These are phyloP conservation scores for Candida vartiovaarae DNA, from an alignment of 805 yeast species.

Conservation along the genomic window DNA sequence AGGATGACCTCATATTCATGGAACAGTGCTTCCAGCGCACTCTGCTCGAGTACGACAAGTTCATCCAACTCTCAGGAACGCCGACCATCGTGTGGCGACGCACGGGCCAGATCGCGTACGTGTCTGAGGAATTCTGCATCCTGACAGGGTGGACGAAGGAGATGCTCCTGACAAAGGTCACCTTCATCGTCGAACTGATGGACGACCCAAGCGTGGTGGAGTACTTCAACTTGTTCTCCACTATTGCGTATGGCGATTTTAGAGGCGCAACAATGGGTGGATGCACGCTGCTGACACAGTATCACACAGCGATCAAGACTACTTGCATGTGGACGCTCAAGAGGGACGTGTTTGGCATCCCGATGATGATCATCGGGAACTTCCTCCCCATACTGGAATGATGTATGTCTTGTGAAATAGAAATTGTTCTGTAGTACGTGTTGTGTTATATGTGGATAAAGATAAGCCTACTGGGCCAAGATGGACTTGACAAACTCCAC, in stretches of 20 bases:
- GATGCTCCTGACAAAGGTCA: conserved; percentile 56
- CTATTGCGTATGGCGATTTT: conserved; percentile 86
- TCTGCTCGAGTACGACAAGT: conserved; percentile 78
- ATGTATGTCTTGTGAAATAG: background rate
- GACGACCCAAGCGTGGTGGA: conserved; percentile 84
- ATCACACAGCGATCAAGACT: conserved; percentile 51
- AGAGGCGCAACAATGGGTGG: conserved; percentile 83
- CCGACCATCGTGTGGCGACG: conserved; percentile 95
- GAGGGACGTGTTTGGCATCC: conserved; percentile 92
- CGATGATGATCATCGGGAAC: conserved; percentile 94
- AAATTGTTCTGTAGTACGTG: too few relatives aligned
- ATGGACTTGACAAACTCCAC: conserved; percentile 91
- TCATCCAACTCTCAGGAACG: conserved; percentile 79
- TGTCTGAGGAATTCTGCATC: conserved; percentile 88
- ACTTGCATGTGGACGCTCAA: conserved; percentile 89
- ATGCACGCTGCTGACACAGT: conserved; percentile 68
- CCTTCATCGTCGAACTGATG: conserved; percentile 72
- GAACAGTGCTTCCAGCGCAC: conserved; percentile 96
- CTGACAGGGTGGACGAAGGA: conserved; percentile 85
- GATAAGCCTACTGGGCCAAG: conserved; percentile 60
- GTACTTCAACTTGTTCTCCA: conserved; percentile 78
- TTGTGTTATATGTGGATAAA: too few relatives aligned
- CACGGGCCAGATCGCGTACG: conserved; percentile 91
- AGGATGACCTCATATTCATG: conserved; percentile 88
- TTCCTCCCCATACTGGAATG: conserved; percentile 59